Evolutionary conservation across 176 grass and related monocot genomes (phyloP).

Genomic region (Leersia perrieri): DNA sequence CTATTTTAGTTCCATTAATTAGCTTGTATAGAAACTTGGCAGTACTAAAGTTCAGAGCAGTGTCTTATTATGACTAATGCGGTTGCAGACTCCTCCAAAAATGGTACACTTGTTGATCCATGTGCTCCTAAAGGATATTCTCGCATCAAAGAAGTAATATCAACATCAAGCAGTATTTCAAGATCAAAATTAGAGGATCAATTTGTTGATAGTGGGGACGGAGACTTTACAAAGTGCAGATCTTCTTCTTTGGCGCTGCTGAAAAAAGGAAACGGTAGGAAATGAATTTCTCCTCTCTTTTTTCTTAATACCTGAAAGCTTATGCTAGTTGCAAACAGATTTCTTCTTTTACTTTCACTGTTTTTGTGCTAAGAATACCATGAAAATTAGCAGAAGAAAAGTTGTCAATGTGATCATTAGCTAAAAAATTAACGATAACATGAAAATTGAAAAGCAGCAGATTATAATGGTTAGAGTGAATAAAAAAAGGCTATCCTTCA

Average conservation of each 20-base stretch:
- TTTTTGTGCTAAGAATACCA: conserved; percentile 9
- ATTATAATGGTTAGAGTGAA: conserved; percentile 7
- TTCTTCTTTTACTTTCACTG: not conserved
- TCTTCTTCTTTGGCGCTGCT: conserved; percentile 49
- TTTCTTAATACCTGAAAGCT: not conserved
- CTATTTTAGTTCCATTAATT: conserved; percentile 15
- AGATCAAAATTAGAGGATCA: conserved; percentile 41
- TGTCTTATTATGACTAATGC: not conserved
- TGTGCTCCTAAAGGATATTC: conserved; percentile 78
- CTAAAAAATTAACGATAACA: not conserved
- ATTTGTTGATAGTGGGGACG: conserved; percentile 46
- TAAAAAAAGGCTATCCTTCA: not conserved
- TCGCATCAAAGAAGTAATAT: conserved; percentile 37
- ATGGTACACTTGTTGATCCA: conserved; percentile 54
- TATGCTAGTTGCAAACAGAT: not conserved
- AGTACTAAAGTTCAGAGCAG: not conserved
- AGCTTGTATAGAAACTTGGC: not conserved
- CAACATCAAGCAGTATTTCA: conserved; percentile 3
- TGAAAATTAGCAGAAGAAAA: not conserved
- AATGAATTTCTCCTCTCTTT: conserved; percentile 6
- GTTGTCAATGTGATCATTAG: not conserved
- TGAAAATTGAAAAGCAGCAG: not conserved
- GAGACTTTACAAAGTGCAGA: conserved; percentile 67
- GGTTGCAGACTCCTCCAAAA: conserved; percentile 36
- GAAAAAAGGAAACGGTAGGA: conserved; percentile 64